phyloP scores from a whole-genome alignment of 306 rosid genomes.

The Rubus parviflorus region DNA sequence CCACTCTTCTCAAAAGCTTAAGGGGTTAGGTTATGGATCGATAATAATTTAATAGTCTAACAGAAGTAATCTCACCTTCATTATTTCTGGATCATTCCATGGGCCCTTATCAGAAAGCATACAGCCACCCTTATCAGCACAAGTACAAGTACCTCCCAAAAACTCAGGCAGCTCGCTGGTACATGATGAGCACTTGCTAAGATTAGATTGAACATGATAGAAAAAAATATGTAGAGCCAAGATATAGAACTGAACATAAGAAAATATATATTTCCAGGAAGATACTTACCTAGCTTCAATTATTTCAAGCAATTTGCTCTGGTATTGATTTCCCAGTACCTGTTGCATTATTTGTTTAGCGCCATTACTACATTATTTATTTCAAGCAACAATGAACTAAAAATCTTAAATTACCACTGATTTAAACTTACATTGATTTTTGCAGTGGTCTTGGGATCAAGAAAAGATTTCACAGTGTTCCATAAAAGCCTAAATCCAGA shows the following conservation, averaged over 20 bases:
- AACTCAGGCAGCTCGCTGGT: constrained; percentile 93
- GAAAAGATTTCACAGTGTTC: constrained; percentile 87
- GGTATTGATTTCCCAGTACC: constrained; percentile 91
- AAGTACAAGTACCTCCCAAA: constrained; percentile 86
- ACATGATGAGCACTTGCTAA: constrained; percentile 15
- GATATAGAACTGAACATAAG: neutral
- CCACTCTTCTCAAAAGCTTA: neutral
- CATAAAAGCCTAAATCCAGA: constrained; percentile 92
- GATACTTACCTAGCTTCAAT: constrained; percentile 67
- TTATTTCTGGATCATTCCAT: constrained; percentile 83
- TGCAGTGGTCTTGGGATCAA: constrained; percentile 86
- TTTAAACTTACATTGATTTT: constrained; percentile 68
- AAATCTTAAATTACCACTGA: constrained; percentile 6
- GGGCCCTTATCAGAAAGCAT: constrained; percentile 96
- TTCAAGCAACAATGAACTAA: too few relatives aligned
- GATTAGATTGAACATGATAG: neutral
- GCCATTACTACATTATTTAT: constrained; percentile 12
- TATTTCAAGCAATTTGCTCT: constrained; percentile 91
- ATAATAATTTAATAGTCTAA: neutral
- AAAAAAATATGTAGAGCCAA: neutral
- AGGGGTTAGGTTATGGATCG: neutral
- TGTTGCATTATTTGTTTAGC: constrained; percentile 37
- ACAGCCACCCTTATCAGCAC: constrained; percentile 92
- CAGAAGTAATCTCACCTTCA: constrained; percentile 48
- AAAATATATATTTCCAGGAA: neutral